Conservation (phyloP, 768 basidiomycete genomes). For the Rhodotorula kratochvilovae region DNA sequence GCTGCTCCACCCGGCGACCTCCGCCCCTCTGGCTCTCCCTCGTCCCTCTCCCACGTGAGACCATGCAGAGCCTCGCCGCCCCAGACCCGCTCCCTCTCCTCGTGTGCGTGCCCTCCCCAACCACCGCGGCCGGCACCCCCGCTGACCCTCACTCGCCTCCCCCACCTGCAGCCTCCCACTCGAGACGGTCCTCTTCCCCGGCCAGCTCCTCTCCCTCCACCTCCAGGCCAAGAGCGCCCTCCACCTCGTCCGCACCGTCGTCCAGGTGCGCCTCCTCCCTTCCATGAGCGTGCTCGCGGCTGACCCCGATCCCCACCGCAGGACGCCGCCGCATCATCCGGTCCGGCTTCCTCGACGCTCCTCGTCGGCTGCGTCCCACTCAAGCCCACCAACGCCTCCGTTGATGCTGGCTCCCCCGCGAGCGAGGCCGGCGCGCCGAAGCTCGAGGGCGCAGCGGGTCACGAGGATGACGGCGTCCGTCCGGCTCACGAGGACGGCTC, state of each 20-base stretch:
- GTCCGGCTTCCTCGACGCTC: not conserved
- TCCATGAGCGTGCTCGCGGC: not conserved
- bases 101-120: not conserved
- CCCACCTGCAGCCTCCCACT: constrained; percentile 5
- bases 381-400: not conserved
- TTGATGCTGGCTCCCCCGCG: not conserved
- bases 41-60: not conserved
- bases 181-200: constrained; percentile 19
- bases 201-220: constrained; percentile 24
- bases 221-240: constrained; percentile 2
- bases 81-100: not conserved
- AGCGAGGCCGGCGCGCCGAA: not conserved
- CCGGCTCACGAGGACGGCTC: not conserved
- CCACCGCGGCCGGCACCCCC: not conserved
- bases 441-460: not conserved
- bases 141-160: not conserved
- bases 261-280: constrained; percentile 11
- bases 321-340: not conserved
- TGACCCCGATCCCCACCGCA: not conserved
- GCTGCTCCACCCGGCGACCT: too few relatives aligned
- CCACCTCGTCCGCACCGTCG: constrained; percentile 17
- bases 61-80: not conserved
- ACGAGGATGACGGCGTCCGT: not conserved
- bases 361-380: constrained; percentile 32
- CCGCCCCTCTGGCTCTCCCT: not conserved